These are phyloP conservation scores for Breynia disticha DNA, from an alignment of 441 rosid species.

Conservation along the genomic window DNA sequence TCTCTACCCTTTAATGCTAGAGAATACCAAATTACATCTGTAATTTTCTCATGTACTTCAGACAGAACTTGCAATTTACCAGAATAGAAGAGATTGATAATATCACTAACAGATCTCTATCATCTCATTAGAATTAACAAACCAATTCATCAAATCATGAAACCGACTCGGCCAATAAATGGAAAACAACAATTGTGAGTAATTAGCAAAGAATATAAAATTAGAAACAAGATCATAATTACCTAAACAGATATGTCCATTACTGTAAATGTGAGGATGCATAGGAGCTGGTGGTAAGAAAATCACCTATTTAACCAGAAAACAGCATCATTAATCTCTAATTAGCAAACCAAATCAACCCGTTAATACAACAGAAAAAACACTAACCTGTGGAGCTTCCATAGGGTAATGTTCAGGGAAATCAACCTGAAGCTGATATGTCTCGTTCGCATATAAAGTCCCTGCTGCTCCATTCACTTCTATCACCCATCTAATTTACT, in stretches of 20 bases:
- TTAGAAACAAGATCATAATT: conserved; percentile 13
- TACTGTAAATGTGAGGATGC: conserved; percentile 53
- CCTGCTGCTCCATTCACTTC: conserved; percentile 87
- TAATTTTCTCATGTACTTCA: too few species aligned
- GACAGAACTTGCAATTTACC: too few species aligned
- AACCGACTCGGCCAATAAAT: not conserved
- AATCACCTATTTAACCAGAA: not conserved
- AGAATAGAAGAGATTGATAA: too few species aligned
- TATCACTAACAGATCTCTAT: too few species aligned
- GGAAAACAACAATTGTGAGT: not conserved
- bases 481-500: conserved; percentile 70
- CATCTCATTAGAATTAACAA: too few species aligned
- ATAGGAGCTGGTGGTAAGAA: not conserved
- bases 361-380: not conserved
- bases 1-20: too few species aligned
- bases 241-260: conserved; percentile 98
- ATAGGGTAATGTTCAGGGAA: conserved; percentile 83
- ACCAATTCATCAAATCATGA: too few species aligned
- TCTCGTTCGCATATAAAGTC: conserved; percentile 61
- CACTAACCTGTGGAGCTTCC: conserved; percentile 73
- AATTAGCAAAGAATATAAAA: not conserved
- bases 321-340: not conserved
- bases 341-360: not conserved
- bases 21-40: too few species aligned
- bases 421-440: conserved; percentile 77